Conservation (phyloP, 495 filamentous ascomycete species). For the Aspergillus leporis region DNA sequence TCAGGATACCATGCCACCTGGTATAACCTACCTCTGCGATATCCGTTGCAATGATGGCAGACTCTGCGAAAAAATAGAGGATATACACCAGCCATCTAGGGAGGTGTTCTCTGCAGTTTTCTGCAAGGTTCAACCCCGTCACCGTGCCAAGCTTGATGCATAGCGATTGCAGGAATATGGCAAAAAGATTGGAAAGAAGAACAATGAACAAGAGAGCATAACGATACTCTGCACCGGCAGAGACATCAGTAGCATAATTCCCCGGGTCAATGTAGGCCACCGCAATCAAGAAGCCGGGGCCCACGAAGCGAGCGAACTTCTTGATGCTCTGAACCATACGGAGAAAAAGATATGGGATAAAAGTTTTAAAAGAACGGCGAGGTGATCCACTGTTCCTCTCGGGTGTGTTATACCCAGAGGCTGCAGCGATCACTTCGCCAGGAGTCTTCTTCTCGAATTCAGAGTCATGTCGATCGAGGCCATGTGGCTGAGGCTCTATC, state of each 20-base stretch:
- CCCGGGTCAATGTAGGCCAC: slow-evolving; percentile 82
- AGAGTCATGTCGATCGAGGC: slow-evolving; percentile 26
- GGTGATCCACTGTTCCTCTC: slow-evolving; percentile 38
- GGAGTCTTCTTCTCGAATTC: slow-evolving; percentile 27
- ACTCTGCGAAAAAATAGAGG: slow-evolving; percentile 75
- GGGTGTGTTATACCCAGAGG: slow-evolving; percentile 36
- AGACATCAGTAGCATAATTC: slow-evolving; percentile 84
- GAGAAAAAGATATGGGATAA: slow-evolving; percentile 18
- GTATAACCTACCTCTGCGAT: slow-evolving; percentile 69
- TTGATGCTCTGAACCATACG: slow-evolving; percentile 38
- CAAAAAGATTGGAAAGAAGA: slow-evolving; percentile 80
- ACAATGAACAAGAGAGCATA: slow-evolving; percentile 79
- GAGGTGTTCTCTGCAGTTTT: slow-evolving; percentile 74
- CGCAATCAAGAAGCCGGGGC: slow-evolving; percentile 82
- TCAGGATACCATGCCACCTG: neutral
- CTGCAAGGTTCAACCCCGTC: slow-evolving; percentile 77
- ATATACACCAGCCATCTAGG: slow-evolving; percentile 74
- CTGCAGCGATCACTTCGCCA: slow-evolving; percentile 37
- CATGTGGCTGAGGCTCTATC: slow-evolving; percentile 26
- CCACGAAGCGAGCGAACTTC: slow-evolving; percentile 76
- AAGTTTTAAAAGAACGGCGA: slow-evolving; percentile 38
- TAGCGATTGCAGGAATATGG: slow-evolving; percentile 78
- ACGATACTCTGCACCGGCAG: slow-evolving; percentile 64
- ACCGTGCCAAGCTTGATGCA: slow-evolving; percentile 86
- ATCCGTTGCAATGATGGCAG: slow-evolving; percentile 83